A percentile compares a stretch with the other conserved stretches of the same genome.
phyloP scores from a whole-genome alignment of 164 flowering plant species.

The Tetrastigma voinierianum region DNA sequence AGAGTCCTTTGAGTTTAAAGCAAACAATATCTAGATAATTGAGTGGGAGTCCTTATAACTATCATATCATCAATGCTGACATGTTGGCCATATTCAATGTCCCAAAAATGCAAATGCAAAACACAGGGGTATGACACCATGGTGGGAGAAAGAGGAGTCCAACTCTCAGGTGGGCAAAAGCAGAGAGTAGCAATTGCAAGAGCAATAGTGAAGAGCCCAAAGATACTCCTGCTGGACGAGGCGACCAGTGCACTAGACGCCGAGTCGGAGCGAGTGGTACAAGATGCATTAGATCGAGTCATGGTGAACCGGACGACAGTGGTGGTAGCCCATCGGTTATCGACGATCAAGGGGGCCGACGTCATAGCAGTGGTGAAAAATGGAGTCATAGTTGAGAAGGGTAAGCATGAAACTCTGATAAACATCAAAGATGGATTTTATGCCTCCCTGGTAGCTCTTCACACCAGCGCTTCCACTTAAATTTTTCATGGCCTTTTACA shows the following conservation, averaged over 20 bases:
- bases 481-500: neutral
- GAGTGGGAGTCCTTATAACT: too few species aligned
- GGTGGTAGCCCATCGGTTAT: conserved; percentile 77
- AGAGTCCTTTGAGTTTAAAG: too few species aligned
- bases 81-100: too few species aligned
- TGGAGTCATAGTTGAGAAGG: conserved; percentile 77
- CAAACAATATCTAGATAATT: too few species aligned
- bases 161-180: conserved; percentile 86
- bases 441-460: conserved; percentile 70
- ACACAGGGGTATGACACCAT: conserved; percentile 70
- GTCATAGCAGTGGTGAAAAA: conserved; percentile 77
- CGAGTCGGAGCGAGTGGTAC: conserved; percentile 77
- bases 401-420: conserved; percentile 60
- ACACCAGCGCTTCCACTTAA: conserved; percentile 34
- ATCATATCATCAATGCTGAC: too few species aligned
- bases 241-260: conserved; percentile 84
- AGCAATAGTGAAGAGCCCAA: conserved; percentile 63
- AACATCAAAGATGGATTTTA: conserved; percentile 52
- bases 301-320: conserved; percentile 73
- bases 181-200: too few species aligned
- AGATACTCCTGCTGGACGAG: conserved; percentile 67
- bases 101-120: too few species aligned
- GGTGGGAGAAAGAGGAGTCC: conserved; percentile 83
- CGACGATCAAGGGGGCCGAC: conserved; percentile 70
- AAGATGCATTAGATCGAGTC: conserved; percentile 67